Conservation (phyloP, 2,329 filamentous ascomycete genomes). For the Diaporthe sp. region DNA sequence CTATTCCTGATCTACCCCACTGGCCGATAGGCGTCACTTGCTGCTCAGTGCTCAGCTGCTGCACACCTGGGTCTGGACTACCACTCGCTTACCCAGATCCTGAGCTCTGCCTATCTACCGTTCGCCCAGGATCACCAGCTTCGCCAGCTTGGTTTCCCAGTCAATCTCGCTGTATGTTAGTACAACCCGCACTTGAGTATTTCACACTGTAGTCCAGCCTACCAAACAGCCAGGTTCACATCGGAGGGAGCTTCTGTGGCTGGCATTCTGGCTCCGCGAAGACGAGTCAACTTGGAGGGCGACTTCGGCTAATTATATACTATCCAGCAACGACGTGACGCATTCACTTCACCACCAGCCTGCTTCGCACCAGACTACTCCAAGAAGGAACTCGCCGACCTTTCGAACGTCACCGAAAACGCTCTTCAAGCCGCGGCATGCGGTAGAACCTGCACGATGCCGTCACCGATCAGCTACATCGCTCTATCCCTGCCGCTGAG, state of each 20-base stretch:
- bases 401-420: not conserved
- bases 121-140: constrained; percentile 1
- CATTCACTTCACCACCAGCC: constrained; percentile 10
- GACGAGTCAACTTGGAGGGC: constrained; percentile 12
- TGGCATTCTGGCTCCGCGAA: constrained; percentile 2
- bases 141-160: constrained; percentile 12
- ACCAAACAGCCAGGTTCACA: not conserved
- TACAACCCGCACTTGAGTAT: not conserved
- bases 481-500: constrained; percentile 91
- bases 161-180: constrained; percentile 15
- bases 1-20: constrained; percentile 27
- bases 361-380: not conserved
- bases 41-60: constrained; percentile 18
- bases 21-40: constrained; percentile 21
- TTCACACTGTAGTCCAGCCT: not conserved
- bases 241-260: not conserved
- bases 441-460: constrained; percentile 52
- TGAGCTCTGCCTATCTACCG: constrained; percentile 1
- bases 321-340: constrained; percentile 18
- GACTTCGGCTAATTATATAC: constrained; percentile 22
- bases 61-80: constrained; percentile 11
- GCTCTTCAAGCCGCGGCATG: constrained; percentile 37
- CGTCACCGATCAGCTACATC: constrained; percentile 75
- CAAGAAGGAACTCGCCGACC: not conserved
- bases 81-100: constrained; percentile 30